A percentile compares a stretch with the other conserved stretches of the same genome.
Conservation (phyloP, 306 rosid genomes). For the Dalbergia cochinchinensis region DNA sequence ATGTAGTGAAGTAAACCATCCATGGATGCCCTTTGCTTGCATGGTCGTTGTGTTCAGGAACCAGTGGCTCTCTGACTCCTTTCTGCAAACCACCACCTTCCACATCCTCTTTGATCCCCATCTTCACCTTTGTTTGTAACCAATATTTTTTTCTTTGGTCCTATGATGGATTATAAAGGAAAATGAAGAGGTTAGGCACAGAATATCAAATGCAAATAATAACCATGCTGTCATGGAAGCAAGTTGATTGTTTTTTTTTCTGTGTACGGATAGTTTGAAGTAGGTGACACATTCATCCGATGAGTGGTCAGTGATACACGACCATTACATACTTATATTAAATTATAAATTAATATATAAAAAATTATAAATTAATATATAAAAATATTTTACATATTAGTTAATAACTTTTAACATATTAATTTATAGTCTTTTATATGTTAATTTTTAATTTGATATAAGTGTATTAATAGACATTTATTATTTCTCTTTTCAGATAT, state of each 20-base stretch:
- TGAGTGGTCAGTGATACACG: no score
- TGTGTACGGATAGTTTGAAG: not conserved
- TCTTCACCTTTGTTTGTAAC: constrained; percentile 40
- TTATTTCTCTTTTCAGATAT: no score
- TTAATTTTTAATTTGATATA: no score
- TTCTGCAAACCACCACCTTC: constrained; percentile 48
- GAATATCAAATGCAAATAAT: not conserved
- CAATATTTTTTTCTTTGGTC: constrained; percentile 7
- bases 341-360: no score
- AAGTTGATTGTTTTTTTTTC: not conserved
- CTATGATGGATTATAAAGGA: not conserved
- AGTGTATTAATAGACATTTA: no score
- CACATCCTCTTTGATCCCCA: constrained; percentile 66
- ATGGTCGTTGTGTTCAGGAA: constrained; percentile 39
- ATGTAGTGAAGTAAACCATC: constrained; percentile 87
- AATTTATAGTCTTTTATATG: no score
- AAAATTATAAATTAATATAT: no score
- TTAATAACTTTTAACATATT: no score
- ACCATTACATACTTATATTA: no score
- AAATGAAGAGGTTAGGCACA: constrained; percentile 4
- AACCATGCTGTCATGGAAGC: constrained; percentile 31
- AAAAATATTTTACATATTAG: no score
- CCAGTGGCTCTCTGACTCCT: constrained; percentile 57
- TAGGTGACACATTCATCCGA: no score
- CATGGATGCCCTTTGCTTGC: constrained; percentile 62